Percentiles rank a stretch among this genome's conserved stretches.
These are phyloP conservation scores for Phaeotremella skinneri DNA, from an alignment of 768 basidiomycete genomes.

Conservation along the genomic window DNA sequence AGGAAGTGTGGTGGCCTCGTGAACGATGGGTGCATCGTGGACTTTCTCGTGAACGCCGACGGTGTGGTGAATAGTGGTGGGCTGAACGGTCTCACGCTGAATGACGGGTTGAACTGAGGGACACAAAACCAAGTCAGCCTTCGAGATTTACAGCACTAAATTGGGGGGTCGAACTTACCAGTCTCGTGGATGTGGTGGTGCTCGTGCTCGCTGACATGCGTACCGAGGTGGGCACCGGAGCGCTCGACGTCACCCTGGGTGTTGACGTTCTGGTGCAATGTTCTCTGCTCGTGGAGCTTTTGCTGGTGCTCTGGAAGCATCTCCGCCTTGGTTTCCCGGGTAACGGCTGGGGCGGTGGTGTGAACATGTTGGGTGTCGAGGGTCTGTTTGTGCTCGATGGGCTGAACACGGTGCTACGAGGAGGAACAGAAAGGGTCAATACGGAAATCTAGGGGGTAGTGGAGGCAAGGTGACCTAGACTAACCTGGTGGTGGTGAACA, in stretches of 20 bases:
- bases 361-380: constrained; percentile 47
- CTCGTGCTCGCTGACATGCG: constrained; percentile 50
- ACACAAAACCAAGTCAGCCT: background rate
- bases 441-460: background rate
- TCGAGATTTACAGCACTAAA: background rate
- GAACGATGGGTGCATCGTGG: constrained; percentile 53
- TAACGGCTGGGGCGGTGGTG: constrained; percentile 42
- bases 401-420: constrained; percentile 52
- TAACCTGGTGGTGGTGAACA: constrained; percentile 47
- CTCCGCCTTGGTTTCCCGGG: constrained; percentile 49
- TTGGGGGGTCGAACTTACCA: constrained; percentile 12
- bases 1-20: constrained; percentile 51
- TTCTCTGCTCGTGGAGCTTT: constrained; percentile 49
- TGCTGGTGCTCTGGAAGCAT: constrained; percentile 51
- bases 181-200: constrained; percentile 53
- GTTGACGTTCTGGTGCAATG: constrained; percentile 40
- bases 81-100: constrained; percentile 52
- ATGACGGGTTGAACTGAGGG: constrained; percentile 50
- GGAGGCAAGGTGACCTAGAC: constrained; percentile 3
- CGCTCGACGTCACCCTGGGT: constrained; percentile 37
- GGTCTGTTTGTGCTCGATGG: constrained; percentile 45
- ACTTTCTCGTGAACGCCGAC: constrained; percentile 51
- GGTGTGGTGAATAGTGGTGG: constrained; percentile 52
- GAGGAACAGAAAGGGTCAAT: constrained; percentile 5
- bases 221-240: constrained; percentile 35